Evolutionary conservation across 306 rosid genomes (phyloP).

Genomic region (Cucumis sativus): Cucumber_9930_V3 NC_026659.2:28644001-28644500

Average conservation of each 20-base stretch:
- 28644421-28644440: conserved; percentile 61
- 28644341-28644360: conserved; percentile 55
- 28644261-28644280: conserved; percentile 84
- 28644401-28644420: conserved; percentile 73
- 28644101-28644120: conserved; percentile 43
- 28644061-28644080: conserved; percentile 81
- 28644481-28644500: conserved; percentile 48
- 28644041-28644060: conserved; percentile 48
- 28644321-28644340: conserved; percentile 69
- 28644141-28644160: conserved; percentile 64
- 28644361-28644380: conserved; percentile 80
- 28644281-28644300: conserved; percentile 69
- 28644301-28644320: conserved; percentile 71
- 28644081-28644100: conserved; percentile 89
- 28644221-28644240: conserved; percentile 49
- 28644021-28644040: conserved; percentile 40
- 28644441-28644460: conserved; percentile 71
- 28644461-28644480: conserved; percentile 79
- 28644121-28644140: neutral
- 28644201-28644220: conserved; percentile 95
- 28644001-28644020: conserved; percentile 72
- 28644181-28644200: conserved; percentile 87
- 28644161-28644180: conserved; percentile 96
- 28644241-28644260: conserved; percentile 84
- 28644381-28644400: conserved; percentile 69